These are phyloP conservation scores for Leishmania martiniquensis DNA, from an alignment of 208 protist species.

Conservation along the genomic window DNA sequence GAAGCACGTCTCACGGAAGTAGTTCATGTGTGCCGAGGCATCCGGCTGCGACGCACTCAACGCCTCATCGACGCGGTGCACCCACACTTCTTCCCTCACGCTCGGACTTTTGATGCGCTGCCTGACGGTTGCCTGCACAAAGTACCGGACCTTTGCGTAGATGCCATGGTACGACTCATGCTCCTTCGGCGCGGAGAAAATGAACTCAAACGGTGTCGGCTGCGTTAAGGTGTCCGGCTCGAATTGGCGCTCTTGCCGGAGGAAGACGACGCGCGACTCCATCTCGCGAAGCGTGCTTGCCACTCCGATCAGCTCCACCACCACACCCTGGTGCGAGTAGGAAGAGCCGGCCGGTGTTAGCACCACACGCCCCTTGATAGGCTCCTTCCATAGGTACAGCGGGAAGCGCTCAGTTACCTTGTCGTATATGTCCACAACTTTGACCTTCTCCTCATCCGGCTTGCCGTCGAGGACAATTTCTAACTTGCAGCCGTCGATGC, in stretches of 20 bases:
- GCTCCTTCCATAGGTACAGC: constrained; percentile 52
- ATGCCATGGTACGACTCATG: constrained; percentile 88
- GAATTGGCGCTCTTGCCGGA: constrained; percentile 74
- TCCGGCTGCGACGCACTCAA: constrained; percentile 49
- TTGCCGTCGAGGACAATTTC: constrained; percentile 54
- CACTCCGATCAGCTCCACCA: constrained; percentile 67
- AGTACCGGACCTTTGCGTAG: constrained; percentile 71
- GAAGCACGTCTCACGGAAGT: constrained; percentile 82
- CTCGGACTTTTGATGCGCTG: constrained; percentile 73
- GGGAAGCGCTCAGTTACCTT: constrained; percentile 58
- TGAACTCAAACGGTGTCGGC: constrained; percentile 63
- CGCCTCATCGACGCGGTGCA: constrained; percentile 61
- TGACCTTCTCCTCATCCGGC: constrained; percentile 17
- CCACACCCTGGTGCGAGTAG: constrained; percentile 75
- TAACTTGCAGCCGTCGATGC: constrained; percentile 82
- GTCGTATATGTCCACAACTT: constrained; percentile 34
- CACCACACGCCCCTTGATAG: constrained; percentile 57
- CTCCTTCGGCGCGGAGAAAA: constrained; percentile 70
- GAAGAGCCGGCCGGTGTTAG: constrained; percentile 58
- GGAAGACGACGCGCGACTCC: constrained; percentile 42
- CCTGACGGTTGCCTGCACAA: constrained; percentile 60
- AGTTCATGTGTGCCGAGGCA: constrained; percentile 61
- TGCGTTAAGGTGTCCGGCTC: constrained; percentile 61
- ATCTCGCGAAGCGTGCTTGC: constrained; percentile 38
- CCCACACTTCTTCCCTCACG: constrained; percentile 73